A percentile compares a stretch with the other conserved stretches of the same genome.
phyloP scores from a whole-genome alignment of 768 basidiomycete genomes.

The Lenzites betulinus region DNA sequence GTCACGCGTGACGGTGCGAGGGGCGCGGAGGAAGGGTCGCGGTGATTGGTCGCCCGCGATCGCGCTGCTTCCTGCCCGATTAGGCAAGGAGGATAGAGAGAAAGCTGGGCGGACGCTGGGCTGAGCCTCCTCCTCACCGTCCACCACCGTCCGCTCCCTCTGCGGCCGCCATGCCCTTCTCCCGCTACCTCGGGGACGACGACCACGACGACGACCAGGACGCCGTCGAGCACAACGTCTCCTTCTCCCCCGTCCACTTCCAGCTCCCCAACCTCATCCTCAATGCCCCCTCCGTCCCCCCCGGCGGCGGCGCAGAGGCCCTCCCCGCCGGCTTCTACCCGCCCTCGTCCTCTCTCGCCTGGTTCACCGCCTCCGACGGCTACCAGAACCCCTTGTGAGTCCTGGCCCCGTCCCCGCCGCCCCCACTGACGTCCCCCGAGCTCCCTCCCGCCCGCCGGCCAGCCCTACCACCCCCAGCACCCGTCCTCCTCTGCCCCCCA shows the following conservation, averaged over 20 bases:
- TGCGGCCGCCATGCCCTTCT: constrained; percentile 28
- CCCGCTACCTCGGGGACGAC: constrained; percentile 27
- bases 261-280: constrained; percentile 71
- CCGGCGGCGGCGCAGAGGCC: constrained; percentile 75
- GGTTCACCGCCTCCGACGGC: constrained; percentile 45
- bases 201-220: constrained; percentile 13
- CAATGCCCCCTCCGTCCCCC: constrained; percentile 61
- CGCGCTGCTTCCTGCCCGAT: neutral
- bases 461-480: neutral
- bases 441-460: neutral
- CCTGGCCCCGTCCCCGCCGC: neutral
- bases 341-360: constrained; percentile 36
- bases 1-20: constrained; percentile 12
- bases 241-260: constrained; percentile 43
- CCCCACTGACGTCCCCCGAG: neutral
- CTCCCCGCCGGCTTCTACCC: constrained; percentile 48
- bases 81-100: constrained; percentile 16
- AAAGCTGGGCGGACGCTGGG: neutral
- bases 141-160: neutral
- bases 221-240: constrained; percentile 22
- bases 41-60: constrained; percentile 3
- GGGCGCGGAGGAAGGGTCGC: constrained; percentile 2
- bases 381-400: constrained; percentile 20
- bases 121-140: neutral
- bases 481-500: constrained; percentile 9